Conservation (phyloP, 306 rosid genomes). For the Inga oerstediana region DNA sequence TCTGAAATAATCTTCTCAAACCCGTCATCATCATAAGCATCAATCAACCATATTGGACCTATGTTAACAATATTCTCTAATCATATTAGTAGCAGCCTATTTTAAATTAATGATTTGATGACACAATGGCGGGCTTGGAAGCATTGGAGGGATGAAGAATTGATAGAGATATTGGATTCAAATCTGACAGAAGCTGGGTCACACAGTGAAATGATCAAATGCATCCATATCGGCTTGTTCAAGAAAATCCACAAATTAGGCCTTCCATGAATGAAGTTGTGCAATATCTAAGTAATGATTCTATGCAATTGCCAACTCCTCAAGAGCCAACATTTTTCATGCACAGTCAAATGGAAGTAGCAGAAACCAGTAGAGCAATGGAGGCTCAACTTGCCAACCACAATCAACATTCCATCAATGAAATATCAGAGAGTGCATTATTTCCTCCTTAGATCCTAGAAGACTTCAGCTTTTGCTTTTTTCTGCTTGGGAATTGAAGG, state of each 20-base stretch:
- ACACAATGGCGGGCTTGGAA: conserved; percentile 40
- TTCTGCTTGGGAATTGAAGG: background rate
- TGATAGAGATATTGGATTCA: conserved; percentile 41
- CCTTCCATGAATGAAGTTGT: background rate
- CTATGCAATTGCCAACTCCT: background rate
- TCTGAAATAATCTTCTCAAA: background rate
- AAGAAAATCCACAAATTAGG: background rate
- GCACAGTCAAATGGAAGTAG: background rate
- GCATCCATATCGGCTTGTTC: background rate
- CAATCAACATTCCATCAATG: background rate
- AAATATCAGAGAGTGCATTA: background rate
- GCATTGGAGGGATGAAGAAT: background rate
- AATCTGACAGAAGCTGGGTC: background rate
- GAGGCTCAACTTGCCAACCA: background rate
- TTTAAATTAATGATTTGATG: background rate
- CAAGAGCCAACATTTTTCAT: background rate
- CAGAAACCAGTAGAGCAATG: background rate
- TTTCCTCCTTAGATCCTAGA: background rate
- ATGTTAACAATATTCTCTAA: too few species aligned
- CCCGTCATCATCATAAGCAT: too few species aligned
- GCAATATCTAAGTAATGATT: background rate
- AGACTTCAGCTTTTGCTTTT: background rate
- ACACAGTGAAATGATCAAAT: background rate
- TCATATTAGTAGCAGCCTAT: too few species aligned
- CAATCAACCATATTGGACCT: too few species aligned